These are phyloP conservation scores for Sporothrix brasiliensis DNA, from an alignment of 2,329 filamentous ascomycete genomes.

Conservation along the genomic window DNA sequence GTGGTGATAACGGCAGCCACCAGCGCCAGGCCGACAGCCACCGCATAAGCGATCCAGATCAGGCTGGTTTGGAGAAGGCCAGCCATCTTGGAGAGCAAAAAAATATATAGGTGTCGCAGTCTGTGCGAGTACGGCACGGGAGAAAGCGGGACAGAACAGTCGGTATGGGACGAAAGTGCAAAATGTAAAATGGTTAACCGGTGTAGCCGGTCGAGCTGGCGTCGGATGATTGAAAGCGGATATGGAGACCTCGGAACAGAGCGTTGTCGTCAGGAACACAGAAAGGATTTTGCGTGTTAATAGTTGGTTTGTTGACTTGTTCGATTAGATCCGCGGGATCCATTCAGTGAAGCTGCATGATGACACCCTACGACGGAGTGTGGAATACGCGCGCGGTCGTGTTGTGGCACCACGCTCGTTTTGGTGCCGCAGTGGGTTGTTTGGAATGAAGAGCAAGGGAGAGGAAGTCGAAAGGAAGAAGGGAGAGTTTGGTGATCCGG, in stretches of 20 bases:
- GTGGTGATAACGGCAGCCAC: conserved; percentile 81
- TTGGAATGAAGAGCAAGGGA: conserved; percentile 23
- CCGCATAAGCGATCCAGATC: conserved; percentile 92
- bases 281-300: neutral
- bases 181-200: neutral
- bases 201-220: neutral
- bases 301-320: neutral
- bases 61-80: conserved; percentile 80
- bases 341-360: conserved; percentile 28
- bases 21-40: conserved; percentile 76
- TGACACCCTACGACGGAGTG: conserved; percentile 18
- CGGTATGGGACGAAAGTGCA: neutral
- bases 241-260: neutral
- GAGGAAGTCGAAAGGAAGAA: neutral
- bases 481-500: neutral
- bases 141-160: neutral
- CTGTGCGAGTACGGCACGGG: neutral
- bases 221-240: neutral
- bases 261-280: neutral
- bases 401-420: neutral
- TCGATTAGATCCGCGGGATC: conserved; percentile 22
- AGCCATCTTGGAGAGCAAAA: conserved; percentile 26
- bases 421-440: neutral
- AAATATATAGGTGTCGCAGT: conserved; percentile 3
- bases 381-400: conserved; percentile 14